These are phyloP conservation scores for Castanea sativa DNA, from an alignment of 306 rosid genomes.

Conservation along the genomic window DNA sequence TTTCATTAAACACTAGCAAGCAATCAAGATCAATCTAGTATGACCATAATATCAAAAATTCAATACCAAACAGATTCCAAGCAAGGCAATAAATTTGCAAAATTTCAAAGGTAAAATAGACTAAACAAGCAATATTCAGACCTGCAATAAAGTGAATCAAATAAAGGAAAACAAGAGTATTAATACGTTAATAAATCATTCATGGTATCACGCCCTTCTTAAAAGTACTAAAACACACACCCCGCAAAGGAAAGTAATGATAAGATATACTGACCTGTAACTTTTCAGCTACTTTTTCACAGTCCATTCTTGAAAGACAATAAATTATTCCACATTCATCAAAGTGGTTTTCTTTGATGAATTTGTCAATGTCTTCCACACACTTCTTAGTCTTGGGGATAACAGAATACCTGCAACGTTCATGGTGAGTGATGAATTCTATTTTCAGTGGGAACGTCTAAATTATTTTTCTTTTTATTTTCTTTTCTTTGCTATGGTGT, in stretches of 20 bases:
- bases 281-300: conserved; percentile 93
- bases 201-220: conserved; percentile 7
- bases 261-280: conserved; percentile 65
- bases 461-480: too few relatives aligned
- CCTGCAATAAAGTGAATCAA: neutral
- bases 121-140: neutral
- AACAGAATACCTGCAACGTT: conserved; percentile 73
- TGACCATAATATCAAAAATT: neutral
- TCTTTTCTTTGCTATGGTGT: too few relatives aligned
- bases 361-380: conserved; percentile 86
- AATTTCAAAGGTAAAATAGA: neutral
- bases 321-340: conserved; percentile 97
- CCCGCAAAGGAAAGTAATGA: conserved; percentile 10
- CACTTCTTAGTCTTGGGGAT: conserved; percentile 89
- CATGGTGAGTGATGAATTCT: conserved; percentile 22
- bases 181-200: neutral
- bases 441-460: conserved; percentile 1
- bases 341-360: conserved; percentile 74
- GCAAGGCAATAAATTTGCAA: neutral
- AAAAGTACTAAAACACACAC: neutral
- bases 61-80: neutral
- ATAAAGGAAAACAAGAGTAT: neutral
- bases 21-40: neutral
- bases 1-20: neutral
- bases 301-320: conserved; percentile 98